phyloP scores from a whole-genome alignment of 805 yeast genomes.

The Ogataea zsoltii region DNA sequence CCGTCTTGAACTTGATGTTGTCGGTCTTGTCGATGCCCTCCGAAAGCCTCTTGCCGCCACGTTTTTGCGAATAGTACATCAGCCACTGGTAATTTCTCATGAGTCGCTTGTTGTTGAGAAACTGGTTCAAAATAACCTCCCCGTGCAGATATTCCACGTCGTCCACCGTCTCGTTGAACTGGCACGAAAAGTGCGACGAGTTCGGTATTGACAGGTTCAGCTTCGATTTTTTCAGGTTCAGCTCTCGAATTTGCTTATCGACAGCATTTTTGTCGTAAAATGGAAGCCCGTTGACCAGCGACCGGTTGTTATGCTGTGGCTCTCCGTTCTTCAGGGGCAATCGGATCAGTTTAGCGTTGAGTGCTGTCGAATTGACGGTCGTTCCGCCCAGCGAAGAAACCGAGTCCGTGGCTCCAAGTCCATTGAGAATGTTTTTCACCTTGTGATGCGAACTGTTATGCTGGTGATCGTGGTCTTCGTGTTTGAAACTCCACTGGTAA shows the following conservation, averaged over 20 bases:
- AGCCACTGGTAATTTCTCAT: constrained; percentile 49
- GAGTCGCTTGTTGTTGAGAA: constrained; percentile 42
- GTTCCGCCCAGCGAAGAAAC: constrained; percentile 31
- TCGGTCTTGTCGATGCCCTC: constrained; percentile 19
- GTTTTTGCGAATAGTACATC: constrained; percentile 45
- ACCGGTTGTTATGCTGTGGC: constrained; percentile 19
- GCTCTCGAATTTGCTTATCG: constrained; percentile 25
- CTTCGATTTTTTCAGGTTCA: constrained; percentile 32
- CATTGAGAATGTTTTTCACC: constrained; percentile 28
- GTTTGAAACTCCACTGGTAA: constrained; percentile 35
- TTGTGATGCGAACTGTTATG: constrained; percentile 18
- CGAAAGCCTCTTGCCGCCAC: constrained; percentile 36
- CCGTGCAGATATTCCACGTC: constrained; percentile 53
- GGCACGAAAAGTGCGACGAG: constrained; percentile 31
- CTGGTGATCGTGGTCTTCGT: constrained; percentile 31
- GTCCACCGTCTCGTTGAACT: constrained; percentile 37
- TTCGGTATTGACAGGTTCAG: constrained; percentile 25
- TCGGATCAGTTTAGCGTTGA: constrained; percentile 31
- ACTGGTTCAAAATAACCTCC: constrained; percentile 45
- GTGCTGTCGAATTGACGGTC: constrained; percentile 24
- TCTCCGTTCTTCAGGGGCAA: constrained; percentile 26
- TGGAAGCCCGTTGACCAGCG: constrained; percentile 44
- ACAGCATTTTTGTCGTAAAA: constrained; percentile 35
- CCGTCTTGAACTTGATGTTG: constrained; percentile 20
- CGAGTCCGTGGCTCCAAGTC: constrained; percentile 26